Base-by-base conservation (phyloP, 305 asterid species). In the Coffea humblotiana region DNA sequence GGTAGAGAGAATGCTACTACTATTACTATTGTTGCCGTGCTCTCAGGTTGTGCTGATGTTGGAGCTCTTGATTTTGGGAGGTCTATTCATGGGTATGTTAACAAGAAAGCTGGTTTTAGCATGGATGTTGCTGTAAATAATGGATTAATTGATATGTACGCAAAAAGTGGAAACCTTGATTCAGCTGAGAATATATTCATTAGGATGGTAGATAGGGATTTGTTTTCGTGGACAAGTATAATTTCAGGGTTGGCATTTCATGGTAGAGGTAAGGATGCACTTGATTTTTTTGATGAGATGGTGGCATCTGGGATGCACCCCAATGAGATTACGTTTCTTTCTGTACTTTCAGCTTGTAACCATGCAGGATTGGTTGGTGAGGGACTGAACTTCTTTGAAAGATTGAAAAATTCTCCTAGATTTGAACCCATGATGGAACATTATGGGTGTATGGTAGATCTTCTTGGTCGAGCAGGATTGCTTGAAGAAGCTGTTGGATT, bases 1-100 rank as follows among this genome's bases (percentile, higher is more conserved):
- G 90, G 91, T 76, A 76, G 83, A 65, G 77, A 84, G 12, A 77
- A 80, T 78, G 94, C 98, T 76, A 91, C 91, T 72, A 65, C 90
- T n/a, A 84, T 90, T 69, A 93, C 98, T 0, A 78, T 91, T 29
- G 97, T 93, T 78, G 90, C 93, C 35, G 82, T 89, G 86, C 90
- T 93, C 82, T 92, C 98, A 58, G 97, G 92, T 77, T 92, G 94
- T 89, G 97, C 98, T 27, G 98, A 93, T 85, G 85, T 87, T 58
- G 98, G 96, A 61, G 98, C 97, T 25, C 90, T 91, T 84, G 88
- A 92, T 79, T 83, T 89, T 67, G 97, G 98, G 71, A 83, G 84
- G 68, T 88, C 89, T 0, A 81, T 89, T 81, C 98, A 92, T 77
- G 97, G 91, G 27, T 90, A 88, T 82, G 78, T 87, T 21, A 82